Percentiles rank a stretch among this genome's conserved stretches.
Conservation (phyloP, 768 basidiomycete species). For the Chalciporus pseudorubinellus region DNA sequence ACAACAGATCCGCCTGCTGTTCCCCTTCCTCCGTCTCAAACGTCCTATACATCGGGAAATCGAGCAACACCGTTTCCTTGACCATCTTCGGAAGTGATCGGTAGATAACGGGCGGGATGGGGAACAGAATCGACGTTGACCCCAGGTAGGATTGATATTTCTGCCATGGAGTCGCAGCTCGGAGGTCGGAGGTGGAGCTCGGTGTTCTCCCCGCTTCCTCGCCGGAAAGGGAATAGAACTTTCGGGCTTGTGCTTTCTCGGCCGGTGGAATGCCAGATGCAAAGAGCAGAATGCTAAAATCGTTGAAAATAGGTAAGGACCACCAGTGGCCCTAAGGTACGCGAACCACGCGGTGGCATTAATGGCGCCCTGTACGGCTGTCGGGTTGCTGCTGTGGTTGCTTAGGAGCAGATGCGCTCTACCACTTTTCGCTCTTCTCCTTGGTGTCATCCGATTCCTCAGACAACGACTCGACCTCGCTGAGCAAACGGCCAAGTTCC, state of each 20-base stretch:
- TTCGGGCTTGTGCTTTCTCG: constrained; percentile 62
- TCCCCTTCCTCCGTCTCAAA: not conserved
- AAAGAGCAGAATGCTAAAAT: constrained; percentile 55
- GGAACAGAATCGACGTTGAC: constrained; percentile 59
- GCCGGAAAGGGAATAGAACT: constrained; percentile 53
- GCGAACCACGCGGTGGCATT: too few species aligned
- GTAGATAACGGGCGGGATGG: constrained; percentile 57
- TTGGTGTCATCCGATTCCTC: too few species aligned
- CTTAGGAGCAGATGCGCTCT: too few species aligned
- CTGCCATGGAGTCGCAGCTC: constrained; percentile 36
- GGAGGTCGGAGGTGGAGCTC: not conserved
- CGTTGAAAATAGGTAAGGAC: too few species aligned
- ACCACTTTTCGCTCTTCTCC: too few species aligned
- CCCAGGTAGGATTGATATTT: constrained; percentile 55
- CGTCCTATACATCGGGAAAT: constrained; percentile 53
- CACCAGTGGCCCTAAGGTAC: too few species aligned
- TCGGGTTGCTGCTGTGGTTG: too few species aligned
- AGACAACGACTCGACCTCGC: too few species aligned
- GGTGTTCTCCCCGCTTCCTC: constrained; percentile 18
- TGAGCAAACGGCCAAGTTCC: too few species aligned
- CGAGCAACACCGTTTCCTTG: constrained; percentile 56
- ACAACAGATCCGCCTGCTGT: not conserved
- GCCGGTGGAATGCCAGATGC: constrained; percentile 68
- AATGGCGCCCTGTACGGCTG: too few species aligned
- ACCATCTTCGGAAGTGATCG: constrained; percentile 46